Evolutionary conservation across 176 grass and related monocot species (phyloP).

Genomic region (Cenchrus americanus): DNA sequence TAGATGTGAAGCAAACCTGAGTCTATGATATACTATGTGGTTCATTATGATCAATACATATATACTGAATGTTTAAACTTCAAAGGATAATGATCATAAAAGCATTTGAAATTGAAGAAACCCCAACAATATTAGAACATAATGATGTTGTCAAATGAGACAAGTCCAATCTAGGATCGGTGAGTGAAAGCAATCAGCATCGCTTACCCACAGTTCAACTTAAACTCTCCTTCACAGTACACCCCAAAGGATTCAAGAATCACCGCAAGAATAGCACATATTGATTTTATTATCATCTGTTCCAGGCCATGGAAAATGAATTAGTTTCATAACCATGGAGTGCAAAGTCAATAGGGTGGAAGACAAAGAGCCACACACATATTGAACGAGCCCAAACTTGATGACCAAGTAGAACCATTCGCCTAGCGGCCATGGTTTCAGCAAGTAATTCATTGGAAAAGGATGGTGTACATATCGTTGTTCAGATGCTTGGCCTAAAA

Average conservation of each 20-base stretch:
- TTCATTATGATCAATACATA: not conserved
- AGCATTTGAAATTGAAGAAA: not conserved
- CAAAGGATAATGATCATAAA: not conserved
- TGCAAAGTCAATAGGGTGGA: slow-evolving; percentile 24
- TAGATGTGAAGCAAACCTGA: slow-evolving; percentile 14
- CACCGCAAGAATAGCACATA: slow-evolving; percentile 85
- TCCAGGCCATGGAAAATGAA: not conserved
- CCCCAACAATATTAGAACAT: not conserved
- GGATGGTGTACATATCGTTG: slow-evolving; percentile 76
- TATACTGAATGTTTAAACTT: not conserved
- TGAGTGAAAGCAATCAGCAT: not conserved
- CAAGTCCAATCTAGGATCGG: not conserved
- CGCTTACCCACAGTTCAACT: slow-evolving; percentile 88
- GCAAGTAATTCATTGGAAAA: slow-evolving; percentile 90
- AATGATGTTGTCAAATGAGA: slow-evolving; percentile 18
- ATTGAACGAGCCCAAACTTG: slow-evolving; percentile 93
- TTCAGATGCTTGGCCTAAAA: slow-evolving; percentile 71
- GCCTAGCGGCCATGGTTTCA: slow-evolving; percentile 81
- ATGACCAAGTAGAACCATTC: slow-evolving; percentile 87
- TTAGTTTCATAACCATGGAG: not conserved
- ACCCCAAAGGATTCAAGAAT: slow-evolving; percentile 86
- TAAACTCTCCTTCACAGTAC: slow-evolving; percentile 95
- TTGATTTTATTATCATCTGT: slow-evolving; percentile 94
- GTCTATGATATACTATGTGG: not conserved
- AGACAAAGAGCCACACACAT: slow-evolving; percentile 62